Conservation (phyloP, 345 rosid species). For the Crucihimalaya himalaica region DNA sequence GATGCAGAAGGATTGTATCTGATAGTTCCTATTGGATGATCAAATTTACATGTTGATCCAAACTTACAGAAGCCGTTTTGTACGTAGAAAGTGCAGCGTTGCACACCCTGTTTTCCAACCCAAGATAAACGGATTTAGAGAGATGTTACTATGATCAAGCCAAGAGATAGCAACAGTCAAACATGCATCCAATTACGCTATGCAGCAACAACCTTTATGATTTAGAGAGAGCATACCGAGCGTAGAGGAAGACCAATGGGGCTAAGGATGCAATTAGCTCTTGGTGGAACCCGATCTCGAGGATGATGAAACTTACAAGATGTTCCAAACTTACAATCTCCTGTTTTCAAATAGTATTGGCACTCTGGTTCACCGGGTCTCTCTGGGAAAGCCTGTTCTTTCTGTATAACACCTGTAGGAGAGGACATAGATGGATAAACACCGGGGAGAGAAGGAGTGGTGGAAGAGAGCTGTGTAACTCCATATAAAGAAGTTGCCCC, state of each 20-base stretch:
- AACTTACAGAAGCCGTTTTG: slow-evolving; percentile 72
- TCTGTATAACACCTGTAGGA: slow-evolving; percentile 55
- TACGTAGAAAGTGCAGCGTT: slow-evolving; percentile 59
- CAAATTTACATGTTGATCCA: slow-evolving; percentile 73
- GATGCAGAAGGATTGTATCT: slow-evolving; percentile 91
- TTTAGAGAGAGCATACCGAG: slow-evolving; percentile 54
- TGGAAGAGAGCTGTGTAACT: slow-evolving; percentile 69
- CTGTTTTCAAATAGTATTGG: slow-evolving; percentile 79
- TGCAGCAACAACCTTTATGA: not conserved
- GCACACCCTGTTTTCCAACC: slow-evolving; percentile 53
- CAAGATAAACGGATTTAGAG: not conserved
- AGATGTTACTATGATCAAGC: slow-evolving; percentile 18
- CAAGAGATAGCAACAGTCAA: not conserved
- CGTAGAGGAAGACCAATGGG: slow-evolving; percentile 91
- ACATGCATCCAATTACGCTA: not conserved
- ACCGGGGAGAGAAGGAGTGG: slow-evolving; percentile 64
- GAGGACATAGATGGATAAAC: slow-evolving; percentile 55
- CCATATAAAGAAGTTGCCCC: slow-evolving; percentile 73
- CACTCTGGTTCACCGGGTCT: slow-evolving; percentile 96
- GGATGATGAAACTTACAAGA: slow-evolving; percentile 96
- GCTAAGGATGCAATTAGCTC: slow-evolving; percentile 64
- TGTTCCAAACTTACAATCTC: slow-evolving; percentile 90
- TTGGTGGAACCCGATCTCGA: slow-evolving; percentile 59
- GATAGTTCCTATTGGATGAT: slow-evolving; percentile 75
- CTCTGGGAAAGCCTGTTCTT: slow-evolving; percentile 79